A percentile compares a stretch with the other conserved stretches of the same genome.
phyloP scores from a whole-genome alignment of 306 rosid species.

The Quercus glauca region DNA sequence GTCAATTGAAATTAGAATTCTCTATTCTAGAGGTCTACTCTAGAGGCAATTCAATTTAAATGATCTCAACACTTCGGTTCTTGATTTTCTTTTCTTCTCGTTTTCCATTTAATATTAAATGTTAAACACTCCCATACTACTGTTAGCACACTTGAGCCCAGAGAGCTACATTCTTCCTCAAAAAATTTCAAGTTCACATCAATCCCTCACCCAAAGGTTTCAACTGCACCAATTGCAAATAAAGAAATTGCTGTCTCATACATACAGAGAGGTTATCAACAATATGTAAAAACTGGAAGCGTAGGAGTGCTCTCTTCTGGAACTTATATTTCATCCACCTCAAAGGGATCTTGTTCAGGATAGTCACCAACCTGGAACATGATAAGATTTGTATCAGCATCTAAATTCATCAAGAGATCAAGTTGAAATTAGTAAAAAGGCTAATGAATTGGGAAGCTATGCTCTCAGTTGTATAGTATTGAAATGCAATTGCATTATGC shows the following conservation, averaged over 20 bases:
- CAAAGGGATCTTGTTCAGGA: slow-evolving; percentile 90
- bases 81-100: neutral
- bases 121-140: neutral
- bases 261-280: neutral
- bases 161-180: neutral
- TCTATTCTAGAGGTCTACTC: no score
- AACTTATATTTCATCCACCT: slow-evolving; percentile 74
- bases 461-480: neutral
- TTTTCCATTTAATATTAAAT: neutral
- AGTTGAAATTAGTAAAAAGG: neutral
- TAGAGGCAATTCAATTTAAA: neutral
- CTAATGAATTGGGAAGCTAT: neutral
- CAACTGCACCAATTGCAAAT: neutral
- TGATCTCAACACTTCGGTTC: neutral
- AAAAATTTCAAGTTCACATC: neutral
- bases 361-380: slow-evolving; percentile 79
- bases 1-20: no score
- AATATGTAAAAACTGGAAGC: neutral
- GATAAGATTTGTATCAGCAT: neutral
- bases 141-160: neutral
- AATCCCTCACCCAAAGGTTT: neutral
- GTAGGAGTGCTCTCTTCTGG: neutral
- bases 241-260: neutral
- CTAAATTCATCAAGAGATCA: neutral
- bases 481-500: neutral